Percentiles rank a stretch among this genome's conserved stretches.
These are phyloP conservation scores for Amoebophrya sp. DNA, from an alignment of 169 alveolate genomes.

Conservation along the genomic window DNA sequence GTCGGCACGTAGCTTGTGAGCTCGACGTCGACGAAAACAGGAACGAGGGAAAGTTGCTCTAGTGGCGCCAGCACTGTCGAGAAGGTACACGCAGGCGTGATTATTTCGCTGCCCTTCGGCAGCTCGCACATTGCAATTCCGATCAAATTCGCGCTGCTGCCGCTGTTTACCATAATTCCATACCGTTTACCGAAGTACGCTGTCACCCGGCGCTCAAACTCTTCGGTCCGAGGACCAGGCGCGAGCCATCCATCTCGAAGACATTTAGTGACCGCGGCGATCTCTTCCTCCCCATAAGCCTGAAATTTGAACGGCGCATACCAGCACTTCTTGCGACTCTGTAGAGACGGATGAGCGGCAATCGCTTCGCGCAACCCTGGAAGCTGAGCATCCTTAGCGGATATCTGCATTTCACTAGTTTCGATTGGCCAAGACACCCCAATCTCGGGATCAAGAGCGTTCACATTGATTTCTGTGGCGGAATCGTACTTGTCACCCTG, in stretches of 20 bases:
- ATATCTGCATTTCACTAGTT: not conserved
- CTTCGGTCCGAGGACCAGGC: not conserved
- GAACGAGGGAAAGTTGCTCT: not conserved
- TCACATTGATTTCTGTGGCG: not conserved
- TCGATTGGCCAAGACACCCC: not conserved
- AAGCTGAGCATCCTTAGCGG: not conserved
- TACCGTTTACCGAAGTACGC: not conserved
- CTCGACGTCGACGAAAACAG: not conserved
- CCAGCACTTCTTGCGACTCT: not conserved
- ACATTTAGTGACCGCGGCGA: not conserved
- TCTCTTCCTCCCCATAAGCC: not conserved
- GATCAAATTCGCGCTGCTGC: not conserved
- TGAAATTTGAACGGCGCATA: not conserved
- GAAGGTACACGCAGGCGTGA: not conserved
- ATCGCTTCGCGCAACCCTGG: not conserved
- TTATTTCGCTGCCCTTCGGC: not conserved
- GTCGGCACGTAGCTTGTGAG: not conserved
- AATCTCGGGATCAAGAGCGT: not conserved
- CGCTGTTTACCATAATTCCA: not conserved
- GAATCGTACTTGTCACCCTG: not conserved
- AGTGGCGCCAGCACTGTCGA: not conserved
- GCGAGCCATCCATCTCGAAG: not conserved
- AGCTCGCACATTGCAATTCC: not conserved
- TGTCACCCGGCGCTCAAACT: not conserved
- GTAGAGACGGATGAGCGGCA: not conserved